Conservation (phyloP, 148 eudicot genomes). For the Vaccinium myrtillus region DNA sequence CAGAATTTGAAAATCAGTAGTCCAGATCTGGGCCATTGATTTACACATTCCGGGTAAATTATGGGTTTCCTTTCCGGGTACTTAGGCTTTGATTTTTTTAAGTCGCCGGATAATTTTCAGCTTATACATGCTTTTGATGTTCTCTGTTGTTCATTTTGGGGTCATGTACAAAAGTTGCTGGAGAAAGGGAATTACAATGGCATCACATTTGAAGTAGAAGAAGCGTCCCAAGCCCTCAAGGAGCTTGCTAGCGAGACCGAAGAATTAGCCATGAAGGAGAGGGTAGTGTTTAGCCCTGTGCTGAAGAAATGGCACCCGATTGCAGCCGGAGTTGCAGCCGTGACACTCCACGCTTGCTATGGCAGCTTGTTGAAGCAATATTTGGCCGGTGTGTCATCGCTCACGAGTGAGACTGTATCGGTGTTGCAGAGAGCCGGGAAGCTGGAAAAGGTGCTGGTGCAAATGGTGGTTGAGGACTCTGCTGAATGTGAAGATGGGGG, state of each 20-base stretch:
- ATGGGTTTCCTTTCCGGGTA: too few species aligned
- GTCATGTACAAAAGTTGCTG: constrained; percentile 42
- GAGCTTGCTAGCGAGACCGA: constrained; percentile 63
- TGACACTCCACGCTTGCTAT: constrained; percentile 73
- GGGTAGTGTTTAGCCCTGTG: constrained; percentile 54
- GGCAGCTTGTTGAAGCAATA: constrained; percentile 66
- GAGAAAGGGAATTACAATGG: constrained; percentile 37
- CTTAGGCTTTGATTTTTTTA: too few species aligned
- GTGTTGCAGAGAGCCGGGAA: constrained; percentile 77
- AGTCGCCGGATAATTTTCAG: background rate
- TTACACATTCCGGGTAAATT: too few species aligned
- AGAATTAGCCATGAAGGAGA: constrained; percentile 71
- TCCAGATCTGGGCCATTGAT: too few species aligned
- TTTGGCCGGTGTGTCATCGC: constrained; percentile 40
- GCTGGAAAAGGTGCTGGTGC: constrained; percentile 76
- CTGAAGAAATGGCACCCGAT: constrained; percentile 84
- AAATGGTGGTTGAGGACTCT: constrained; percentile 83
- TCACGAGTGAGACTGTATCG: constrained; percentile 44
- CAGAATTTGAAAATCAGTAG: too few species aligned
- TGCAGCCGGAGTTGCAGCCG: constrained; percentile 79
- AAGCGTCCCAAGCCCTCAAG: constrained; percentile 48
- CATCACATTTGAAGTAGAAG: constrained; percentile 35
- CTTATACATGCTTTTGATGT: background rate
- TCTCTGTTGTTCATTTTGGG: background rate
- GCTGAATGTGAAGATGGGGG: constrained; percentile 87